Percentiles rank a stretch among this genome's conserved stretches.
phyloP scores from a whole-genome alignment of 495 filamentous ascomycete species.

The Penicillium psychrofluorescens region DNA sequence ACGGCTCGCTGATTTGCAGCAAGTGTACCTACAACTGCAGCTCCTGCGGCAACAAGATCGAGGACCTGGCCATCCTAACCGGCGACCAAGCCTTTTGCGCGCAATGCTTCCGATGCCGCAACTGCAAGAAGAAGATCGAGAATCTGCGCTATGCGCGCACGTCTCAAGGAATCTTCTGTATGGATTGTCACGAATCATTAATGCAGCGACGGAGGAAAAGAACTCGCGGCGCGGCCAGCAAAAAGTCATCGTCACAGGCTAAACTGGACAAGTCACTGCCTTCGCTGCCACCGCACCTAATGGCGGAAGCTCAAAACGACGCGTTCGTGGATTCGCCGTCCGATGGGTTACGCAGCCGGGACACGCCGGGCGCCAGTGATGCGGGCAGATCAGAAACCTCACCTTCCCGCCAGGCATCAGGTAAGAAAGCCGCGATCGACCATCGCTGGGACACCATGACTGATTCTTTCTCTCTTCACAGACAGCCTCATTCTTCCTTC shows the following conservation, averaged over 20 bases:
- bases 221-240: slow-evolving; percentile 49
- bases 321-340: slow-evolving; percentile 59
- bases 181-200: slow-evolving; percentile 97
- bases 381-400: slow-evolving; percentile 4
- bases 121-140: slow-evolving; percentile 98
- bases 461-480: slow-evolving; percentile 2
- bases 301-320: slow-evolving; percentile 59
- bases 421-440: slow-evolving; percentile 7
- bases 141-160: slow-evolving; percentile 97
- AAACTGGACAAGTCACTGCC: slow-evolving; percentile 91
- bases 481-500: slow-evolving; percentile 63
- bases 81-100: slow-evolving; percentile 99
- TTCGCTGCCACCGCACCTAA: slow-evolving; percentile 73
- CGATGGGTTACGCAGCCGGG: slow-evolving; percentile 34
- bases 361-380: slow-evolving; percentile 10
- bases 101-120: slow-evolving; percentile 92
- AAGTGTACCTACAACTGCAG: slow-evolving; percentile 99
- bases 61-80: slow-evolving; percentile 95
- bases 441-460: not conserved
- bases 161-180: slow-evolving; percentile 98
- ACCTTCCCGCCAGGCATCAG: slow-evolving; percentile 6
- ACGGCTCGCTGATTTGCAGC: slow-evolving; percentile 97
- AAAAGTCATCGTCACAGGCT: slow-evolving; percentile 50
- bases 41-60: slow-evolving; percentile 95
- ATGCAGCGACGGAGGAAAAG: slow-evolving; percentile 95